Base-by-base conservation (phyloP, 352 stramenopile genomes). In the Phytophthora constricta region DNA sequence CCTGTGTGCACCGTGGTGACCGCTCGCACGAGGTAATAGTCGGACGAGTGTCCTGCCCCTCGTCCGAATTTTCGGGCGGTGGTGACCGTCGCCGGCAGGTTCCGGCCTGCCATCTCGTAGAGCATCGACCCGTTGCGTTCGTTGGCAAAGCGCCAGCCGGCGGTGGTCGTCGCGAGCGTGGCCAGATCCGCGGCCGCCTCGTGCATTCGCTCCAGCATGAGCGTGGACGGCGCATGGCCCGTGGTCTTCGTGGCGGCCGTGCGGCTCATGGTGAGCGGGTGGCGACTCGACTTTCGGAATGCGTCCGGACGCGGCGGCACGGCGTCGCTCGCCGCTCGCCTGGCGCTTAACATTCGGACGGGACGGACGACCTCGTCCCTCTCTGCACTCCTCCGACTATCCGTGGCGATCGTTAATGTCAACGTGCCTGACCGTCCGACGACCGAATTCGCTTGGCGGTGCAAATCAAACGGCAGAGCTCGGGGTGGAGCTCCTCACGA, bases 11-110 rank as follows among this genome's bases (percentile, higher is more conserved):
- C 69, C 1, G 82, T 90, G 2, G 82, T 89, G 20, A 89, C 82
- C 19, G 69, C 82, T 31, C 84, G 76, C 25, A 90, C 78, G n/a
- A 90, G 42, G 57, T 90, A 89, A 53, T 85, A 92, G 52, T 90
- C 84, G 39, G 79, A 76, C 39, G 79, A 73, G 34, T 86, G 70
- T 20, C 77, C 75, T 41, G 79, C 77, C 9, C 75, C 75, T 41
- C 66, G 68, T 34, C 77, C 77, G 58, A 87, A 87, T 43, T 80
- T 87, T 23, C 39, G 54, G 39, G 76, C 68, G n/a, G 79, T 86
- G 10, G 65, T 71, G 1, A 87, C 68, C 5, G 63, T 72, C 5
- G 59, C 16, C 8, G 83, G 83, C 33, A 91, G 61, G 26, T 79
- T 79, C 2, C 72, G 59, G 46, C 83, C 83, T 23, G 71, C 65